A percentile compares a stretch with the other conserved stretches of the same genome.
These are phyloP conservation scores for Diplodia intermedia DNA, from an alignment of 2,329 filamentous ascomycete species.

Conservation along the genomic window DNA sequence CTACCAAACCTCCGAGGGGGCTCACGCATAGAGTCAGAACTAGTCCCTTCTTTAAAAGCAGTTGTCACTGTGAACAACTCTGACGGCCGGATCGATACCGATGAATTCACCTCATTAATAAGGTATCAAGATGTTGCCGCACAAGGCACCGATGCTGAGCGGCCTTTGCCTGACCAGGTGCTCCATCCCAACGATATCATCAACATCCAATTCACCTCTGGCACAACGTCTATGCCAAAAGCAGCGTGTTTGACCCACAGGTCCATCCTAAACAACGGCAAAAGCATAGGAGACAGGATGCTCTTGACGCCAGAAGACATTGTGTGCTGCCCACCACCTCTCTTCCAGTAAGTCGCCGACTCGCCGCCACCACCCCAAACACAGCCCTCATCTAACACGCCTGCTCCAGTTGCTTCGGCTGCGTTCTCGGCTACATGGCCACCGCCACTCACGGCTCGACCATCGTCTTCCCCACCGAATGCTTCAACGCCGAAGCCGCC, in stretches of 20 bases:
- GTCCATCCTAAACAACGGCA: constrained; percentile 91
- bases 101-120: constrained; percentile 45
- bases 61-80: constrained; percentile 85
- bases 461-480: constrained; percentile 85
- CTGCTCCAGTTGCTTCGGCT: constrained; percentile 75
- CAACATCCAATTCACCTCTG: constrained; percentile 97
- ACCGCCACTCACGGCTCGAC: constrained; percentile 82
- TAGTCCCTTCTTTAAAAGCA: constrained; percentile 71
- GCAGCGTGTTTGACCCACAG: constrained; percentile 87
- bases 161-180: constrained; percentile 52
- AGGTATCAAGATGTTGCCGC: constrained; percentile 51
- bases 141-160: neutral
- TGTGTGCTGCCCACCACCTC: constrained; percentile 67
- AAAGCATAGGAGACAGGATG: constrained; percentile 85
- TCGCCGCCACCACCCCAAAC: neutral
- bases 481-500: constrained; percentile 80
- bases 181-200: constrained; percentile 73
- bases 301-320: constrained; percentile 74
- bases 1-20: constrained; percentile 55
- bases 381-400: neutral
- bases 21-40: constrained; percentile 57
- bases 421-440: constrained; percentile 93
- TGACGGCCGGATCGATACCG: constrained; percentile 57
- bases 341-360: constrained; percentile 54
- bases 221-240: constrained; percentile 91